Conservation (phyloP, 306 rosid species). For the Malus sylvestris region DNA sequence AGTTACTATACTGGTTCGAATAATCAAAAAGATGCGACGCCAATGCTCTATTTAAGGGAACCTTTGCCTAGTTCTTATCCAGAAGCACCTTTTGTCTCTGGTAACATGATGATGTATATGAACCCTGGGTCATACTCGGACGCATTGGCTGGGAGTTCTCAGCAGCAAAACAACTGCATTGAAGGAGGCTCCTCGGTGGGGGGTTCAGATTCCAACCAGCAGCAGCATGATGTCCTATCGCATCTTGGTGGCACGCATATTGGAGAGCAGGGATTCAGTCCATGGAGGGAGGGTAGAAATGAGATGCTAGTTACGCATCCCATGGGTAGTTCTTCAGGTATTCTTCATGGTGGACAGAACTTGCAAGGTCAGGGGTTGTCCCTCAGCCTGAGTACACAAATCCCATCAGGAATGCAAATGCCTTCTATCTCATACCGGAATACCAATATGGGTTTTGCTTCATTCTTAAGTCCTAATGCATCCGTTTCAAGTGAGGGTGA, state of each 20-base stretch:
- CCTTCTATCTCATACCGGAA: conserved; percentile 40
- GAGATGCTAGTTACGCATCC: conserved; percentile 43
- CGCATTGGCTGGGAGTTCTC: conserved; percentile 37
- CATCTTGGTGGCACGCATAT: conserved; percentile 37
- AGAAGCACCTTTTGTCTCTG: conserved; percentile 42
- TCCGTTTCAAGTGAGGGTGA: conserved; percentile 34
- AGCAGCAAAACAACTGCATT: conserved; percentile 45
- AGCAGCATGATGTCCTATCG: conserved; percentile 45
- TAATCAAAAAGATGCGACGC: conserved; percentile 40
- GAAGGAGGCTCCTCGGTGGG: conserved; percentile 34
- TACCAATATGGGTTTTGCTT: conserved; percentile 41
- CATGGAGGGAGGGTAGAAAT: conserved; percentile 59
- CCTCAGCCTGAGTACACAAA: conserved; percentile 64
- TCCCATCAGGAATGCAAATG: conserved; percentile 49
- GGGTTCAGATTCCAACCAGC: conserved; percentile 37
- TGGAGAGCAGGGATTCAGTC: conserved; percentile 38
- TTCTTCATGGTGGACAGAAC: conserved; percentile 45
- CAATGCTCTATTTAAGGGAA: conserved; percentile 50
- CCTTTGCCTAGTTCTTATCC: conserved; percentile 44
- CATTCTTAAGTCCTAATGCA: conserved; percentile 51
- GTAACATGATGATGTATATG: conserved; percentile 54
- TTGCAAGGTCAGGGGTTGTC: conserved; percentile 69
- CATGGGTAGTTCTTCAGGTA: conserved; percentile 28
- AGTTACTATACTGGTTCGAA: conserved; percentile 41
- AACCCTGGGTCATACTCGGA: conserved; percentile 41